A percentile compares a stretch with the other conserved stretches of the same genome.
Evolutionary conservation across 805 yeast genomes (phyloP).

Genomic region (Candida berthetii): DNA sequence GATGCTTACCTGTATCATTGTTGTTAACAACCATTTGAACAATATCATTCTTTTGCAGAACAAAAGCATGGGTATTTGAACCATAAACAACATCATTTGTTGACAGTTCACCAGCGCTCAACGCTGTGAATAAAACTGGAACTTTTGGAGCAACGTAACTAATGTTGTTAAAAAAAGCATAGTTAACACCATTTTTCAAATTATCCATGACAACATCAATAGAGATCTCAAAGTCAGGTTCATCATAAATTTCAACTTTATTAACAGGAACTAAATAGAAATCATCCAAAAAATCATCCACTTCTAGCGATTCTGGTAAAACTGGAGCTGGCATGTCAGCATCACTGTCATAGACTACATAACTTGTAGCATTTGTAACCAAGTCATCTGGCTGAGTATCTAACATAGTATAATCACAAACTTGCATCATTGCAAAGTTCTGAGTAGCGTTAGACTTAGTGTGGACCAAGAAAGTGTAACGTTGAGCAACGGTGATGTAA

Average conservation of each 20-base stretch:
- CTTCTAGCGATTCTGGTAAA: conserved; percentile 37
- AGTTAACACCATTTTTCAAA: conserved; percentile 80
- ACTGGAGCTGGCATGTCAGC: conserved; percentile 31
- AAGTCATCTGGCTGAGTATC: conserved; percentile 67
- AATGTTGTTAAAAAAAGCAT: conserved; percentile 93
- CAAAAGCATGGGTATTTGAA: conserved; percentile 68
- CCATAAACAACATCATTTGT: conserved; percentile 61
- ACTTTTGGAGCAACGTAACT: conserved; percentile 78
- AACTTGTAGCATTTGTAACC: conserved; percentile 67
- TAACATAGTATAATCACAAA: conserved; percentile 76
- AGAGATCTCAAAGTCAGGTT: conserved; percentile 61
- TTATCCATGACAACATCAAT: conserved; percentile 80
- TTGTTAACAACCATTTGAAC: conserved; percentile 83
- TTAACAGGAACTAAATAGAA: conserved; percentile 63
- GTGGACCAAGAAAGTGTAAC: conserved; percentile 73
- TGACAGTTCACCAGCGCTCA: conserved; percentile 61
- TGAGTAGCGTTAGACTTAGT: conserved; percentile 57
- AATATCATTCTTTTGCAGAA: conserved; percentile 47
- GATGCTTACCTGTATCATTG: conserved; percentile 88
- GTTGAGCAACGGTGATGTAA: conserved; percentile 87
- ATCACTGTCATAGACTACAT: conserved; percentile 49
- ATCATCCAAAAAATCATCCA: conserved; percentile 63
- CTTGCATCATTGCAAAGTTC: conserved; percentile 80
- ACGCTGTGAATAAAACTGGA: conserved; percentile 77
- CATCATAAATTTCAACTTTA: conserved; percentile 48